phyloP scores from a whole-genome alignment of 768 basidiomycete genomes.

The Galerina marginata region DNA sequence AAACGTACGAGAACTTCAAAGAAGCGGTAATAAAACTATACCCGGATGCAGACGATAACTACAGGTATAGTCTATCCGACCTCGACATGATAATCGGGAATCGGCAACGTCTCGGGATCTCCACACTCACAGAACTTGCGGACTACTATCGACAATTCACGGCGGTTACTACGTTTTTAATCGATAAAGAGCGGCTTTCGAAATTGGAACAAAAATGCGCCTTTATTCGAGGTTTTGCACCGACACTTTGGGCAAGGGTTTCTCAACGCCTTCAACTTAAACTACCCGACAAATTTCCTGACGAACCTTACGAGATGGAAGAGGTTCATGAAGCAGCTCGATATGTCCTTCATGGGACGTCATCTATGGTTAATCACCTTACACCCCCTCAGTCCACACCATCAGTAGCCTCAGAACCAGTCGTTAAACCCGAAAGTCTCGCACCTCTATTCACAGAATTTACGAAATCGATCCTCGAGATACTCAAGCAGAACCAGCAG shows the following conservation, averaged over 20 bases:
- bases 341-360: constrained; percentile 21
- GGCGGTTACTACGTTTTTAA: background rate
- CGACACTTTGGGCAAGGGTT: constrained; percentile 5
- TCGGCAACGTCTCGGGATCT: too few relatives aligned
- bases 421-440: constrained; percentile 13
- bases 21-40: too few relatives aligned
- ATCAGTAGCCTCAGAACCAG: too few relatives aligned
- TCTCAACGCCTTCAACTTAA: constrained; percentile 25
- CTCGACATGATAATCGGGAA: too few relatives aligned
- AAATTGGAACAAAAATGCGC: constrained; percentile 10
- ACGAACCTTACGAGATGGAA: constrained; percentile 27
- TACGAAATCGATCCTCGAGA: constrained; percentile 16
- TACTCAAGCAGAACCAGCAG: constrained; percentile 4
- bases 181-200: background rate
- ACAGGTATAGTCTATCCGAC: too few relatives aligned
- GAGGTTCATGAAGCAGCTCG: constrained; percentile 25
- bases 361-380: background rate
- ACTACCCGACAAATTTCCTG: constrained; percentile 25
- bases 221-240: too few relatives aligned
- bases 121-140: background rate
- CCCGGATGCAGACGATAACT: too few relatives aligned
- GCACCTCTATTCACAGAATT: constrained; percentile 15
- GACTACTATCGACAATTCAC: background rate
- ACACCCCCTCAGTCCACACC: too few relatives aligned
- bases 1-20: too few relatives aligned